Evolutionary conservation across 129 eudicot genomes (phyloP), one percentile per base, ranked within the genome.

Genomic region (Dittrichia graveolens): DNA sequence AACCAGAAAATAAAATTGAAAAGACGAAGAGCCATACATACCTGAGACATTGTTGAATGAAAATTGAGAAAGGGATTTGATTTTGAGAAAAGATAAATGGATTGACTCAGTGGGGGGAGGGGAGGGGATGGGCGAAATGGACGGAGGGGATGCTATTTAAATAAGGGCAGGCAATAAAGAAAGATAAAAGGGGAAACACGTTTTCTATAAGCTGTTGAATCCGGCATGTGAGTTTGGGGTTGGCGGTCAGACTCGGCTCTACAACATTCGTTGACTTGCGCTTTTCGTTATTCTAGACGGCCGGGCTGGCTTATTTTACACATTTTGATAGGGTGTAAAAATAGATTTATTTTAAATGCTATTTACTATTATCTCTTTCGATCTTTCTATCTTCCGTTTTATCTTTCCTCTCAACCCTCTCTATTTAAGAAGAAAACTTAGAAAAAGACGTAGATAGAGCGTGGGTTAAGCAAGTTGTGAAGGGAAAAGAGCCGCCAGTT

Each of bases 11-110:
- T 12, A 37, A 61, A 46, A 61, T 9, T 47, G 49, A 49, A 54
- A 71, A 58, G 13, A 56, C 4, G 31, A 24, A 71, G 53, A 18
- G 52, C n/a, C n/a, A n/a, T n/a, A 52, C 40, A 4, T 67, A 76
- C 80, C 80, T 76, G 75, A 76, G 80, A 76, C 80, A 76, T 76
- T 19, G 69, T 67, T 67, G 59, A 40, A 15, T 5, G 61, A 48
- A 31, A 19, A 13, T 18, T 38, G 58, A 24, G 45, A 72, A 72
- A 63, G 4, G 34, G 65, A 38, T 52, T 53, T 13, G 65, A 65
- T 66, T 55, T 75, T 12, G 54, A 42, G 35, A 65, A 4, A 18
- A 6, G 59, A 75, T 43, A 56, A 56, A 35, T 45, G n/a, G 74
- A 75, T 54, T 55, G 67, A 66, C 61, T 35, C 9, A 10, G 34